Percentiles rank a stretch among this genome's conserved stretches.
phyloP scores from a whole-genome alignment of 805 yeast species.

The Nakazawaea pomicola region DNA sequence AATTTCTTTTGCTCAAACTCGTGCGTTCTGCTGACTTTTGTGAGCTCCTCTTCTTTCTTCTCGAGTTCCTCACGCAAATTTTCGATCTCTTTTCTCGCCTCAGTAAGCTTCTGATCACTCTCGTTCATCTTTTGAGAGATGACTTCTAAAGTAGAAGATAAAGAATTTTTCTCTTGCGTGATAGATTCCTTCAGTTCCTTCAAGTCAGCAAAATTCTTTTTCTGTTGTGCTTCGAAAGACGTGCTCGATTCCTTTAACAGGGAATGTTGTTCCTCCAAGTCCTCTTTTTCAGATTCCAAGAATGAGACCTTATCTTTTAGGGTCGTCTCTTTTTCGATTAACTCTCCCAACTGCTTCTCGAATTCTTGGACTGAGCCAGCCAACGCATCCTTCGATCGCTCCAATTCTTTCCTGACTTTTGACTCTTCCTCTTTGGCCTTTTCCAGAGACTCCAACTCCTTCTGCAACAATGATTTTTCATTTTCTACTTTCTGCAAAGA shows the following conservation, averaged over 20 bases:
- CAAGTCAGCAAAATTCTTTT: slow-evolving; percentile 19
- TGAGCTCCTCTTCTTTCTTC: slow-evolving; percentile 2
- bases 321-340: neutral
- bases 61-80: neutral
- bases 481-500: too few relatives aligned
- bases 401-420: too few relatives aligned
- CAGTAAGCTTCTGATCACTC: slow-evolving; percentile 10
- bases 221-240: slow-evolving; percentile 22
- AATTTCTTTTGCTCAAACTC: neutral
- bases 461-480: too few relatives aligned
- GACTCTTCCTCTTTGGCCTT: too few relatives aligned
- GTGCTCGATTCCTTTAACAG: slow-evolving; percentile 14
- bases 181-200: slow-evolving; percentile 22
- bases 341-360: slow-evolving; percentile 2
- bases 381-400: too few relatives aligned
- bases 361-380: neutral
- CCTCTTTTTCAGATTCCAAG: slow-evolving; percentile 2
- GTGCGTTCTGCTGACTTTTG: slow-evolving; percentile 7
- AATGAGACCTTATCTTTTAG: neutral
- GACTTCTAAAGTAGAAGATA: slow-evolving; percentile 26
- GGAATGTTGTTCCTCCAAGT: slow-evolving; percentile 11
- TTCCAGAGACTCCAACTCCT: too few relatives aligned
- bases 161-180: slow-evolving; percentile 27
- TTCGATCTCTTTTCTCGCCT: neutral
- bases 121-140: slow-evolving; percentile 28